Base-by-base conservation (phyloP, 306 rosid species). In the Fagus sylvatica region DNA sequence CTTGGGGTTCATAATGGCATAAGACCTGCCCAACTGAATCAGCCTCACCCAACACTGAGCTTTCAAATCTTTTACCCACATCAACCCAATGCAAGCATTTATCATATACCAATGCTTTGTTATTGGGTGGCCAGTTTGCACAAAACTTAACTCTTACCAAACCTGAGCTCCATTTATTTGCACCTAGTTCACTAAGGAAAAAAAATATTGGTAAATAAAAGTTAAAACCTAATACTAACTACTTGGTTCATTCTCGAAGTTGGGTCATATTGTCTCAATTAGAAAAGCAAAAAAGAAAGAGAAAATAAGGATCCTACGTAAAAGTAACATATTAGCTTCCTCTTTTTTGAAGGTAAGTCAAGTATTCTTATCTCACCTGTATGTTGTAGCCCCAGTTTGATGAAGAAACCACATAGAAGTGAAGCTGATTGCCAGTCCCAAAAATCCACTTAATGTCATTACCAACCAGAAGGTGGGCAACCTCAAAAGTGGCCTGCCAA, bases 341-440 rank as follows among this genome's bases (percentile, higher is more conserved):
- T 16, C 39, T 16, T 65, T n/a, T 51, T 49, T 34, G 5, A 0
- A 32, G 62, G 43, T 4, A 0, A 17, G 19, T 34, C n/a, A 60
- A 34, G n/a, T 76, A 61, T 78, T 71, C 30, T 56, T 59, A 78
- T 71, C 75, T 74, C 64, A 96, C 99, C 98, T 93, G 90, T 96
- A 96, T 22, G 99, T 96, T 57, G 99, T 93, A 64, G 99, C 99
- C 71, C 99, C 91, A 7, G 99, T 96, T 83, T 96, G 97, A 85
- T 90, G 98, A 87, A 93, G 98, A 90, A 96, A 96, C 99, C 99
- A 93, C 99, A 96, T 91, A 30, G 99, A 96, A n/a, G 99, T 88
- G 88, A 96, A 96, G 87, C 98, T 93, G 82, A 96, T 96, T 40
- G 93, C 98, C 72, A 96, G 90, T 73, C 99, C 99, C 88, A 93